Percentiles rank a stretch among this genome's conserved stretches.
Conservation (phyloP, 2,329 filamentous ascomycete species). For the Aspergillus pseudoglaucus region DNA sequence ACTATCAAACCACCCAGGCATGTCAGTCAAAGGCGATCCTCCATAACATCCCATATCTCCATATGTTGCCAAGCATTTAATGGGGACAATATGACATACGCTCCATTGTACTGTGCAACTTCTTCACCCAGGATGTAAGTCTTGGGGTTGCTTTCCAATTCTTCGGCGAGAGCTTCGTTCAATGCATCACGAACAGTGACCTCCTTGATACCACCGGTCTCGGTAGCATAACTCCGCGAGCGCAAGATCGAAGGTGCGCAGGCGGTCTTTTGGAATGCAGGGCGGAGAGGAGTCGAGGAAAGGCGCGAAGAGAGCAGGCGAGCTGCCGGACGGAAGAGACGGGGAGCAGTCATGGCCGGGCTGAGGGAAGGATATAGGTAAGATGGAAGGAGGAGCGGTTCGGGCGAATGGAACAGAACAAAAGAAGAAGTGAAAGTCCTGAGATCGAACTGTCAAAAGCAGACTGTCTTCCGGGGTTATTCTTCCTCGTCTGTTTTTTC, state of each 20-base stretch:
- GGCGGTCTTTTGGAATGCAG: slow-evolving; percentile 47
- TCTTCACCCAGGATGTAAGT: slow-evolving; percentile 96
- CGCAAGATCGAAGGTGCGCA: slow-evolving; percentile 43
- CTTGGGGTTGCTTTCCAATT: slow-evolving; percentile 89
- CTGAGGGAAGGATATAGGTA: slow-evolving; percentile 45
- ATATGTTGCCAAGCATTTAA: neutral
- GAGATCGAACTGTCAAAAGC: slow-evolving; percentile 4
- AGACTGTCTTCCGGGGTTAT: slow-evolving; percentile 1
- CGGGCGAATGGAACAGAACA: slow-evolving; percentile 6
- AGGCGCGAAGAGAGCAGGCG: slow-evolving; percentile 55
- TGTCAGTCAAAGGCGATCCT: slow-evolving; percentile 24
- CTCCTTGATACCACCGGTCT: slow-evolving; percentile 68
- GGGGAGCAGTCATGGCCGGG: slow-evolving; percentile 50
- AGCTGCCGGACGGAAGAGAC: slow-evolving; percentile 59
- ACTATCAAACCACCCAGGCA: slow-evolving; percentile 31
- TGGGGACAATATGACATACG: slow-evolving; percentile 44
- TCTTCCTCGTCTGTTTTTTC: slow-evolving; percentile 8
- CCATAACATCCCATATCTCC: neutral
- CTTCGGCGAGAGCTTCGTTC: slow-evolving; percentile 96
- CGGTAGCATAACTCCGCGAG: slow-evolving; percentile 52
- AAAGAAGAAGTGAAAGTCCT: slow-evolving; percentile 11
- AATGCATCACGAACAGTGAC: slow-evolving; percentile 95
- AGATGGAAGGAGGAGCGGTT: slow-evolving; percentile 21
- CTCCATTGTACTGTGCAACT: slow-evolving; percentile 99
- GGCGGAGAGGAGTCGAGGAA: slow-evolving; percentile 45